These are phyloP conservation scores for Fusarium sp. DNA, from an alignment of 2,329 filamentous ascomycete genomes.

Conservation along the genomic window DNA sequence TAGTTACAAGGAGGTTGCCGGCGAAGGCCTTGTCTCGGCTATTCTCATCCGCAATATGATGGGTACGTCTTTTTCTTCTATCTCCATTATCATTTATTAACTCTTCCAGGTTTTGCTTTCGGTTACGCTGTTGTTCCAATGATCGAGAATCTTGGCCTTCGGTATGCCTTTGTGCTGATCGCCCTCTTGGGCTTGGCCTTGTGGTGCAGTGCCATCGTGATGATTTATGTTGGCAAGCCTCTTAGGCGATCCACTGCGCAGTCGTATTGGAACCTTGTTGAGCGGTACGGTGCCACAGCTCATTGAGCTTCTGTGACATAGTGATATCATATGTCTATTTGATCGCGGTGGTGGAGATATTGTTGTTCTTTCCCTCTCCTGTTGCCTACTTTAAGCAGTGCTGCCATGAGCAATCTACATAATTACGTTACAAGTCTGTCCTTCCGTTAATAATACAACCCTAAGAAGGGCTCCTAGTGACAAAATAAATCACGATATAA, in stretches of 20 bases:
- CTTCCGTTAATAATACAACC: too few species aligned
- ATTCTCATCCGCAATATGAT: constrained; percentile 46
- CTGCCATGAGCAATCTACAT: too few species aligned
- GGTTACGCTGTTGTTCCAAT: not conserved
- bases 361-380: too few species aligned
- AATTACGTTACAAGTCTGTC: too few species aligned
- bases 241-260: constrained; percentile 29
- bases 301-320: not conserved
- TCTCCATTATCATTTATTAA: not conserved
- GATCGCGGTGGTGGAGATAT: not conserved
- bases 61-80: constrained; percentile 18
- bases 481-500: too few species aligned
- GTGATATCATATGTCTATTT: not conserved
- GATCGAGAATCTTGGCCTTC: constrained; percentile 25
- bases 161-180: constrained; percentile 42
- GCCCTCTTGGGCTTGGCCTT: constrained; percentile 35
- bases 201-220: constrained; percentile 31
- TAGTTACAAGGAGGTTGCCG: constrained; percentile 46
- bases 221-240: constrained; percentile 37
- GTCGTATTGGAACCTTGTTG: constrained; percentile 42
- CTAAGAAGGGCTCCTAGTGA: too few species aligned
- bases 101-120: not conserved
- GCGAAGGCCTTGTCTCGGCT: constrained; percentile 40
- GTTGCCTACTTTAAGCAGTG: too few species aligned
- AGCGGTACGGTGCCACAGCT: constrained; percentile 20